Percentiles rank a stretch among this genome's conserved stretches.
phyloP scores from a whole-genome alignment of 1,139 yeast species.

The Yarrowia galli region DNA sequence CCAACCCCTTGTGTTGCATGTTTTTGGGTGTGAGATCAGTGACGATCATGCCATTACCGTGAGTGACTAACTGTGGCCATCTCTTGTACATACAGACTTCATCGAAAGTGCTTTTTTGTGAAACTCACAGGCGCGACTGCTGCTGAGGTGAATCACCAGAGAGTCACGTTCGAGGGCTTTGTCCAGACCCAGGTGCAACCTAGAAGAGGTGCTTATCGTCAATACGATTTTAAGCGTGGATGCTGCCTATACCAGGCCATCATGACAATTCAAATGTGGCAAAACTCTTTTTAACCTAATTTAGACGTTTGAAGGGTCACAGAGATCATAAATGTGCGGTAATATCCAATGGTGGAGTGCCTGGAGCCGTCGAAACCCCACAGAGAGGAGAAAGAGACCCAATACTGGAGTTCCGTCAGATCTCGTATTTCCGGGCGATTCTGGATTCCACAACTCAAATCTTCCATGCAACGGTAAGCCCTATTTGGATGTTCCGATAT shows the following conservation, averaged over 20 bases:
- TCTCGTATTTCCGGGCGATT: constrained; percentile 22
- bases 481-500: constrained; percentile 27
- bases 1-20: not conserved
- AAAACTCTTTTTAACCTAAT: constrained; percentile 16
- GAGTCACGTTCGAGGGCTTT: constrained; percentile 9
- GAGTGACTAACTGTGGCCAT: constrained; percentile 12
- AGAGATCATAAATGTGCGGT: not conserved
- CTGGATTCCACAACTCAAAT: constrained; percentile 21
- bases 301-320: not conserved
- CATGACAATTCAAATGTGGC: not conserved
- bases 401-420: not conserved
- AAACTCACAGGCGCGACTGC: not conserved
- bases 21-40: not conserved
- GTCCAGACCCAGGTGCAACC: not conserved
- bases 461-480: constrained; percentile 17
- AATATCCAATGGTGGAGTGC: not conserved
- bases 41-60: constrained; percentile 14
- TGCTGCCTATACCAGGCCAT: constrained; percentile 1
- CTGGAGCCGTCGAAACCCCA: not conserved
- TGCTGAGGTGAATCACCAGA: constrained; percentile 3
- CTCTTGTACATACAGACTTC: constrained; percentile 6
- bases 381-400: not conserved
- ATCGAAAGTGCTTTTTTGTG: constrained; percentile 1
- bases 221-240: constrained; percentile 11
- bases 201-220: constrained; percentile 23